phyloP scores from a whole-genome alignment of 441 rosid species.

The Corymbia citriodora region DNA sequence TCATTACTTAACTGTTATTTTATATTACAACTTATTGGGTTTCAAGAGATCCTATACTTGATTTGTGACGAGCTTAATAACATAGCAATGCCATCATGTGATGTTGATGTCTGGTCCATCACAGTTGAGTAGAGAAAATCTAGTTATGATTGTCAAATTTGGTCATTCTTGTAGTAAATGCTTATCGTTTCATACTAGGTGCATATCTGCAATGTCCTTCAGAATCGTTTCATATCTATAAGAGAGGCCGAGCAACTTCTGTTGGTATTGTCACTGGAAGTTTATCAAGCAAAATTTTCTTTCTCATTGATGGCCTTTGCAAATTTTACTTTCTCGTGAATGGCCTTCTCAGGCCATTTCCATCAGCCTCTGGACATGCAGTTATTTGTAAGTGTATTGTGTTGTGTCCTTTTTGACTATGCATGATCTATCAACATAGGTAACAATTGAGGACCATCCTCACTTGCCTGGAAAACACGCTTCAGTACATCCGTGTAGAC shows the following conservation, averaged over 20 bases:
- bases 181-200: not conserved
- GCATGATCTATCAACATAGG: constrained; percentile 37
- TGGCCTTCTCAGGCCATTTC: not conserved
- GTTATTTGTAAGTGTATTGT: not conserved
- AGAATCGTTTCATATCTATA: not conserved
- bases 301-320: not conserved
- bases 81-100: not conserved
- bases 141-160: not conserved
- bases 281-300: not conserved
- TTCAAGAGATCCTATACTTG: not conserved
- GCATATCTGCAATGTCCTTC: not conserved
- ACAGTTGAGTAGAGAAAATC: not conserved
- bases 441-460: constrained; percentile 96
- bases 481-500: constrained; percentile 95
- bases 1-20: not conserved
- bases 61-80: not conserved
- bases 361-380: not conserved
- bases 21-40: not conserved
- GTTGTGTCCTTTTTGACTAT: not conserved
- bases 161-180: not conserved
- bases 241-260: not conserved
- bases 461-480: constrained; percentile 97
- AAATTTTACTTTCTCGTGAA: not conserved
- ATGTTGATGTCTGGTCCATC: not conserved
- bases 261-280: not conserved